These are phyloP conservation scores for Takakia lepidozioides DNA, from an alignment of 225 moss, liverwort and hornwort genomes.

Conservation along the genomic window DNA sequence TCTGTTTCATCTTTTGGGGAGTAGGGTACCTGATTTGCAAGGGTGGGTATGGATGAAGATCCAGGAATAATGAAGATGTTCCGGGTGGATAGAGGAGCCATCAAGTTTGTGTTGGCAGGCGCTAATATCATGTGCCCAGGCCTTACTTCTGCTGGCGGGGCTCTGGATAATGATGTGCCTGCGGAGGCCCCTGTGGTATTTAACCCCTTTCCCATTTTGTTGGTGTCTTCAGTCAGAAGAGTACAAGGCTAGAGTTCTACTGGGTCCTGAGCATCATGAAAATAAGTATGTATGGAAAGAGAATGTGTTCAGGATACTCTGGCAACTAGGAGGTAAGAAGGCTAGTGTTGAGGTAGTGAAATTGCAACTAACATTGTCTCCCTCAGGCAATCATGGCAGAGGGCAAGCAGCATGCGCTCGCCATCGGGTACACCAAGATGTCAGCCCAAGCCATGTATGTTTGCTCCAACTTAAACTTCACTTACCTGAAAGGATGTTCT, in stretches of 20 bases:
- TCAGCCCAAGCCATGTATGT: conserved; percentile 89
- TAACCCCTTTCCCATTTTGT: conserved; percentile 1
- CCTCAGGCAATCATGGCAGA: conserved; percentile 94
- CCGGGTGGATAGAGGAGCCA: conserved; percentile 93
- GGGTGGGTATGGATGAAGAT: conserved; percentile 37
- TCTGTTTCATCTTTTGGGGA: too few relatives aligned
- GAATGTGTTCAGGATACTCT: too few relatives aligned
- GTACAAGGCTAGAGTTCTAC: neutral
- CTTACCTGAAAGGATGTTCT: too few relatives aligned
- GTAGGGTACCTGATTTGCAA: too few relatives aligned
- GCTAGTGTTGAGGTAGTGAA: too few relatives aligned
- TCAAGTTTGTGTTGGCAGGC: conserved; percentile 93
- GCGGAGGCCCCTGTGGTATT: conserved; percentile 86
- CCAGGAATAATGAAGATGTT: conserved; percentile 98
- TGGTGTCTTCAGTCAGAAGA: too few relatives aligned
- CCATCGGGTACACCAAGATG: conserved; percentile 98
- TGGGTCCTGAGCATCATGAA: neutral
- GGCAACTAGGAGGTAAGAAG: too few relatives aligned
- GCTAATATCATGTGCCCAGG: conserved; percentile 99
- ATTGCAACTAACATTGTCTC: conserved; percentile 25
- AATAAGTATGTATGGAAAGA: too few relatives aligned
- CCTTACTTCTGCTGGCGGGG: conserved; percentile 90
- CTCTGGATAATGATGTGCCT: conserved; percentile 56
- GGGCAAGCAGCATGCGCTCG: conserved; percentile 92
- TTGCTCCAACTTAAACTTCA: neutral